Conservation (phyloP, 2,329 filamentous ascomycete genomes). For the Stachybotrys chlorohalonatus region DNA sequence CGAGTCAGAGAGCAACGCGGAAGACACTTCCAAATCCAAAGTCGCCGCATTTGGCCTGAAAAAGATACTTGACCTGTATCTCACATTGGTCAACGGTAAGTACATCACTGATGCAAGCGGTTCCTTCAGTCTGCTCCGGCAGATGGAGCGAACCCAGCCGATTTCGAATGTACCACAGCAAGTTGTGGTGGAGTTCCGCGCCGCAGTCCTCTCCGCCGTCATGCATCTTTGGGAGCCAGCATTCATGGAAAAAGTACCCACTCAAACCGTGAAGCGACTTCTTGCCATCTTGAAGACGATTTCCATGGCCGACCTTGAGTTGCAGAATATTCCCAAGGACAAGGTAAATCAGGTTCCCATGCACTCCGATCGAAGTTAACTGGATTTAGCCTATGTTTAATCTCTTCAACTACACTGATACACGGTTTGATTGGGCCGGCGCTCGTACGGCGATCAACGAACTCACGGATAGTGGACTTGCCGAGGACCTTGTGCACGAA, state of each 20-base stretch:
- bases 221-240: conserved; percentile 76
- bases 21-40: conserved; percentile 36
- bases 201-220: conserved; percentile 68
- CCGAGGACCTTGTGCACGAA: conserved; percentile 61
- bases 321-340: conserved; percentile 52
- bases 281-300: conserved; percentile 78
- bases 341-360: conserved; percentile 29
- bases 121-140: conserved; percentile 33
- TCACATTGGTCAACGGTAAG: conserved; percentile 67
- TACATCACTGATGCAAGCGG: conserved; percentile 69
- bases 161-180: conserved; percentile 49
- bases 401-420: conserved; percentile 34
- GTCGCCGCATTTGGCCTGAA: conserved; percentile 56
- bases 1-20: conserved; percentile 29
- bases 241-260: conserved; percentile 72
- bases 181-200: conserved; percentile 77
- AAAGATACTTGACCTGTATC: conserved; percentile 77
- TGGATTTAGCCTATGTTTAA: conserved; percentile 15
- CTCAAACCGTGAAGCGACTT: conserved; percentile 66
- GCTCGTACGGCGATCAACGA: conserved; percentile 20
- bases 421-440: conserved; percentile 37
- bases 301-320: conserved; percentile 68
- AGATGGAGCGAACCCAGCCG: conserved; percentile 30
- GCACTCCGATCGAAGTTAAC: neutral
- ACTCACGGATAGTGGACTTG: conserved; percentile 22